Base-by-base conservation (phyloP, 257 asterid species). In the Osmanthus fragrans region DNA sequence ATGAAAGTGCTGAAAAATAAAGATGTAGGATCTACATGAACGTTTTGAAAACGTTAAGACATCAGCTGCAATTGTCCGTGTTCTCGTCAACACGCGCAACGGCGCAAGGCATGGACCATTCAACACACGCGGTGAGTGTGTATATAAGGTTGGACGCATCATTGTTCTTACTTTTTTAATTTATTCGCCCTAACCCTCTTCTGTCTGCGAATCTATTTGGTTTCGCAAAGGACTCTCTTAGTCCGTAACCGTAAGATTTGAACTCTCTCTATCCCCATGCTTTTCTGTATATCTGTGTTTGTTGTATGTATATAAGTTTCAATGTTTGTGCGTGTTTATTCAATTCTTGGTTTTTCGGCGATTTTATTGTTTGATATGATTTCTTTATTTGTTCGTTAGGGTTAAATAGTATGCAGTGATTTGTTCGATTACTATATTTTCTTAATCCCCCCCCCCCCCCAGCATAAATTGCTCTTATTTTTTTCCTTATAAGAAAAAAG, bases 121-220 rank as follows among this genome's bases (percentile, higher is more conserved):
- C 51, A 11, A 42, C 82, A 42, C 82, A 73, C 78, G 82, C 78
- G 82, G 74, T 73, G 71, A 16, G 39, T 66, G 30, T 49, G 12
- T 73, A 34, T 73, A 79, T 79, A 13, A 36, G 12, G 5, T 2
- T 45, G 37, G 67, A 21, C 21, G 60, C 78, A 25, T 65, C 78
- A 65, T 21, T 54, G 7, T 64, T 15, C 21, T 47, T 65, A 15
- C 0, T 16, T 33, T 33, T 36, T 54, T 36, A 54, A 36, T 54
- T 73, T 51, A 6, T 65, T 29, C 32, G 23, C 45, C 47, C 13
- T 15, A 60, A 19, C 45, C 79, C 34, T 56, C n/a, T 0, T 15
- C 47, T 37, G 33, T 70, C 18, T 56, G 37, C 81, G 27, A 33
- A 33, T 64, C 70, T 34, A 72, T 47, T 30, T 25, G 18, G 32